Conservation (phyloP, 2,329 filamentous ascomycete genomes). For the Pseudogymnoascus sp. region DNA sequence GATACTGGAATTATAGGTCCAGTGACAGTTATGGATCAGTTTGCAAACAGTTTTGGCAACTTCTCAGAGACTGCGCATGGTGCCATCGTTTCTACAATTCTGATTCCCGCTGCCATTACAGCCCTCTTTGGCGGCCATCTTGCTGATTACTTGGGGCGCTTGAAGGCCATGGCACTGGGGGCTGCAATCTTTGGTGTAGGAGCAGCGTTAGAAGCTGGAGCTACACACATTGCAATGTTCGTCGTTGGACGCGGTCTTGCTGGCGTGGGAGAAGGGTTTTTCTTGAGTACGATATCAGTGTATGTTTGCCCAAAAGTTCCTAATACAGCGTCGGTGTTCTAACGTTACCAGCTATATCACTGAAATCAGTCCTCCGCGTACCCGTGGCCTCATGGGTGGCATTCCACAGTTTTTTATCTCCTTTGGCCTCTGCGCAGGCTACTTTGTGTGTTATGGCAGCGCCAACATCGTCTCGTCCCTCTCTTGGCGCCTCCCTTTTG, state of each 20-base stretch:
- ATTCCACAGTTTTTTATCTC: slow-evolving; percentile 45
- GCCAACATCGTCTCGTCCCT: slow-evolving; percentile 37
- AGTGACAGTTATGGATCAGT: slow-evolving; percentile 41
- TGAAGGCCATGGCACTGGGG: slow-evolving; percentile 40
- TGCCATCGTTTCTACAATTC: slow-evolving; percentile 49
- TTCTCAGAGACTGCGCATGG: slow-evolving; percentile 46
- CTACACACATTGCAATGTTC: slow-evolving; percentile 41
- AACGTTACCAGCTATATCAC: slow-evolving; percentile 39
- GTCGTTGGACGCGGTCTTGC: slow-evolving; percentile 44
- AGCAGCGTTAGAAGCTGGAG: slow-evolving; percentile 41
- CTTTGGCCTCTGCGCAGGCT: slow-evolving; percentile 43
- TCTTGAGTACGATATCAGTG: slow-evolving; percentile 46
- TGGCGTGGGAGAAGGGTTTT: slow-evolving; percentile 52
- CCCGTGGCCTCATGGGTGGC: slow-evolving; percentile 42
- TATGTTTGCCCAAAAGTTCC: slow-evolving; percentile 20
- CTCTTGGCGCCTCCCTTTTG: slow-evolving; percentile 49
- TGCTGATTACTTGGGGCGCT: slow-evolving; percentile 41
- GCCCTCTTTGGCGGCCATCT: slow-evolving; percentile 50
- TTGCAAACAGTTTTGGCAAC: slow-evolving; percentile 36
- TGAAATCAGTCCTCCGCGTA: slow-evolving; percentile 47
- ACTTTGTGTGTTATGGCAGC: slow-evolving; percentile 52
- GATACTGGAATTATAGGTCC: slow-evolving; percentile 45
- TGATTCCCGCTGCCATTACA: slow-evolving; percentile 48
- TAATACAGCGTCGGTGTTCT: not conserved
- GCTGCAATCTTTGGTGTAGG: slow-evolving; percentile 44